Base-by-base conservation (phyloP, 768 basidiomycete genomes). In the Lactarius trivialis region DNA sequence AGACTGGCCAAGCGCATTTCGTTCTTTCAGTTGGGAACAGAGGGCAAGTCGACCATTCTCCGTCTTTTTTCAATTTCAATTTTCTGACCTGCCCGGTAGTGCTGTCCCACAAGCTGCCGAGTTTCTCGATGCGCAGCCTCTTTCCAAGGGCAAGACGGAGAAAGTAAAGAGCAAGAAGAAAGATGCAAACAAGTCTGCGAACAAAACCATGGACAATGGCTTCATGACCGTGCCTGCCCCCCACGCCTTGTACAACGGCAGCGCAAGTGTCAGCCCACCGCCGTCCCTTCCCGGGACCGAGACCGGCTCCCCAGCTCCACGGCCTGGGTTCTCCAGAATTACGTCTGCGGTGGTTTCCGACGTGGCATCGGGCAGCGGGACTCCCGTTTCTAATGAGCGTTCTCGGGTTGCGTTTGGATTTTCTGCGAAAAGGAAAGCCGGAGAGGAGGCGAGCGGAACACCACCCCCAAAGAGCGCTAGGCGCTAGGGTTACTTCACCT, bases 1-100 rank as follows among this genome's bases (percentile, higher is more conserved):
- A 93, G 77, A 84, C 91, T 9, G 96, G 97, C 1, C 91, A 95
- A 69, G 96, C 97, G 9, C 94, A 97, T 70, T 98, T 99, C 75
- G 90, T 98, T 19, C 74, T 99, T 62, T 93, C 91, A 1, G 92
- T 96, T 41, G 94, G 94, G 66, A 96, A 93, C 71, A 81, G 91
- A 80, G 91, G 91, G 89, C 93, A 72, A 24, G 88, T 75, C 26
- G 60, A 49, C 56, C 59, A 8, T 24, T 55, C 48, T 43, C 48
- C 43, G 6, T 60, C 30, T 24, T 26, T 45, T 26, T 32, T 45
- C 52, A 11, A n/a, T 48, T 63, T 56, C 34, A 11, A 19, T 54
- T 58, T 56, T 64, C 50, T 69, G 61, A 70, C 26, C 55, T 24
- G 45, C 49, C 37, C 33, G 72, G 3, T 63, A 93, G 91, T 57